Percentiles rank a stretch among this genome's conserved stretches.
phyloP scores from a whole-genome alignment of 108 stramenopile species.

The Nannochloropsis salina region DNA sequence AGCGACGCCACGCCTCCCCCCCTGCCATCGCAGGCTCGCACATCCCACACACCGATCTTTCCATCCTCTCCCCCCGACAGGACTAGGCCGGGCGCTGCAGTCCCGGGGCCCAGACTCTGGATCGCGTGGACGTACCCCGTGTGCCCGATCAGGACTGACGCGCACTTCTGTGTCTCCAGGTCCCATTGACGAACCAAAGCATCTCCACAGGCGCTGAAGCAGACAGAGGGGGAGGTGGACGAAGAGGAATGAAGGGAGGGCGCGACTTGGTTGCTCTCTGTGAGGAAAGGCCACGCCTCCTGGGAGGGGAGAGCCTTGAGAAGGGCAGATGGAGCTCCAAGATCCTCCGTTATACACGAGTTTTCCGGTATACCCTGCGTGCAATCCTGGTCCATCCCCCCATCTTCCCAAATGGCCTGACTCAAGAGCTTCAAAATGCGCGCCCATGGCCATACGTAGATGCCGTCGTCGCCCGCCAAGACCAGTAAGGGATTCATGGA shows the following conservation, averaged over 20 bases:
- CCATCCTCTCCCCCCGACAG: neutral
- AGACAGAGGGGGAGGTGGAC: neutral
- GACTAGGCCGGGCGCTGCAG: neutral
- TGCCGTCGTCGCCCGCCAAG: neutral
- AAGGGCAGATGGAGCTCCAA: neutral
- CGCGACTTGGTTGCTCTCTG: slow-evolving; percentile 9
- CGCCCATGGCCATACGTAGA: neutral
- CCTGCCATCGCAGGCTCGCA: neutral
- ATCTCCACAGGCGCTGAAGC: neutral
- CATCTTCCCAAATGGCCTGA: neutral
- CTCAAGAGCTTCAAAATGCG: neutral
- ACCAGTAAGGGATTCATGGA: neutral
- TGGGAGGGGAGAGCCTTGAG: slow-evolving; percentile 14
- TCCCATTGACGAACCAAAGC: neutral
- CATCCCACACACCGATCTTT: neutral
- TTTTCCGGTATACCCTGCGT: neutral
- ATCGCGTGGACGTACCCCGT: neutral
- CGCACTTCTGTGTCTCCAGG: neutral
- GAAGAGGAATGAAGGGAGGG: neutral
- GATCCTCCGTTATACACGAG: neutral
- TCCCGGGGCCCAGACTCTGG: neutral
- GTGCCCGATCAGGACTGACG: neutral
- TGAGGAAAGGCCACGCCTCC: neutral
- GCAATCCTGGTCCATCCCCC: neutral
- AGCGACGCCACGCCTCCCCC: neutral